phyloP scores from a whole-genome alignment of 768 basidiomycete genomes.

The Mrakia blollopis region DNA sequence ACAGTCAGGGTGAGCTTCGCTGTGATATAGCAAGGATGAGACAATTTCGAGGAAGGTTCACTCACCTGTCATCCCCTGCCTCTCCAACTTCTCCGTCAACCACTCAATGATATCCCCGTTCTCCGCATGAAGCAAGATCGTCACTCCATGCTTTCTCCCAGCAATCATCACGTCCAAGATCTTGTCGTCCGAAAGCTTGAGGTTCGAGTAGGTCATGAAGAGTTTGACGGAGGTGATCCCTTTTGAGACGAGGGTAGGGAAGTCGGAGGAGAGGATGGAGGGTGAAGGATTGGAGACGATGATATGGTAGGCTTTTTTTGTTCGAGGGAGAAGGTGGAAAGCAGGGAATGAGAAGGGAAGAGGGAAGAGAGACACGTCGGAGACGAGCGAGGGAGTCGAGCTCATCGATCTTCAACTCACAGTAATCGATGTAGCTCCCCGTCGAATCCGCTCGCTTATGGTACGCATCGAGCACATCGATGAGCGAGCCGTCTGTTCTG shows the following conservation, averaged over 20 bases:
- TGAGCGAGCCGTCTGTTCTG: constrained; percentile 33
- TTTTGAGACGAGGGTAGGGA: constrained; percentile 43
- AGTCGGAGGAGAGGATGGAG: constrained; percentile 42
- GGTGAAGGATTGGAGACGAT: constrained; percentile 45
- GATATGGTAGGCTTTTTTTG: constrained; percentile 44
- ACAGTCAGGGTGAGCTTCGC: no score
- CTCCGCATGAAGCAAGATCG: constrained; percentile 44
- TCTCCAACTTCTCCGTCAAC: constrained; percentile 39
- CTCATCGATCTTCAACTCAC: constrained; percentile 24
- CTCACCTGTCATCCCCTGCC: constrained; percentile 36
- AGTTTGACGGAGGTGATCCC: constrained; percentile 46
- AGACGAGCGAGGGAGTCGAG: constrained; percentile 28
- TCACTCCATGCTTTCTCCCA: constrained; percentile 41
- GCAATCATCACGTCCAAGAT: constrained; percentile 44
- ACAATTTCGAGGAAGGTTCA: no score
- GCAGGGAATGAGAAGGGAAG: background rate
- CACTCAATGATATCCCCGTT: constrained; percentile 44
- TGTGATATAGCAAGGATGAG: no score
- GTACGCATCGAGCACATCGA: constrained; percentile 43
- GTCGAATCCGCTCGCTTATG: constrained; percentile 39
- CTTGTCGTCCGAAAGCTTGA: constrained; percentile 44
- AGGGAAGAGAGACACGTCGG: background rate
- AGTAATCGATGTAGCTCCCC: background rate
- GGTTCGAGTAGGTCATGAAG: constrained; percentile 46
- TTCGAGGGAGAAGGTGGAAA: no score